Conservation (phyloP, 257 asterid species). For the Capsicum chinense region DNA sequence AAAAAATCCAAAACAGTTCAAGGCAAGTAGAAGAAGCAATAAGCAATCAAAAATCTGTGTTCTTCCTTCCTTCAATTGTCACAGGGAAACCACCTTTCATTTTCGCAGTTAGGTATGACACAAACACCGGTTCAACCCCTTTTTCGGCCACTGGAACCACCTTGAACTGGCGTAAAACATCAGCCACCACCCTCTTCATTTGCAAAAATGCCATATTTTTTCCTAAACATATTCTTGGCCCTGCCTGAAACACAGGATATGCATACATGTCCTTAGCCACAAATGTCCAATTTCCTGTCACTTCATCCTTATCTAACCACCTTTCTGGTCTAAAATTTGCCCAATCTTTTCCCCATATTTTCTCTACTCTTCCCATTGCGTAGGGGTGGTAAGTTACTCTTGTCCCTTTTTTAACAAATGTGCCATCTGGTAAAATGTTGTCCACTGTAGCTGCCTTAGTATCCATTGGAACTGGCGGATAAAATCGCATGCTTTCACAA, state of each 20-base stretch:
- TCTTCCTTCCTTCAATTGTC: slow-evolving; percentile 42
- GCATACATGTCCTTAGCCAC: background rate
- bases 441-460: background rate
- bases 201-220: slow-evolving; percentile 16
- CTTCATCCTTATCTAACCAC: background rate
- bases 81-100: slow-evolving; percentile 61
- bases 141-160: slow-evolving; percentile 2
- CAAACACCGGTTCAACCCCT: slow-evolving; percentile 24
- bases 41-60: background rate
- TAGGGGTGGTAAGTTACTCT: background rate
- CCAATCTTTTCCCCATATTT: background rate
- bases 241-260: slow-evolving; percentile 8
- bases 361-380: background rate
- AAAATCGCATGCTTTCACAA: slow-evolving; percentile 19
- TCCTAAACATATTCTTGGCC: slow-evolving; percentile 10
- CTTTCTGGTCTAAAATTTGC: background rate
- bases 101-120: slow-evolving; percentile 45
- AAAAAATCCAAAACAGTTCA: too few relatives aligned
- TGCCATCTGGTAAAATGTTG: background rate
- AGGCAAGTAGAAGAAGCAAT: background rate
- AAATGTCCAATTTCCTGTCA: background rate
- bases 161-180: slow-evolving; percentile 13
- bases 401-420: background rate
- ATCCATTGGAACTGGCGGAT: background rate
- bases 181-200: slow-evolving; percentile 16